Percentiles rank a stretch among this genome's conserved stretches.
Evolutionary conservation across 805 yeast genomes (phyloP).

Genomic region (Wickerhamomyces pijperi): DNA sequence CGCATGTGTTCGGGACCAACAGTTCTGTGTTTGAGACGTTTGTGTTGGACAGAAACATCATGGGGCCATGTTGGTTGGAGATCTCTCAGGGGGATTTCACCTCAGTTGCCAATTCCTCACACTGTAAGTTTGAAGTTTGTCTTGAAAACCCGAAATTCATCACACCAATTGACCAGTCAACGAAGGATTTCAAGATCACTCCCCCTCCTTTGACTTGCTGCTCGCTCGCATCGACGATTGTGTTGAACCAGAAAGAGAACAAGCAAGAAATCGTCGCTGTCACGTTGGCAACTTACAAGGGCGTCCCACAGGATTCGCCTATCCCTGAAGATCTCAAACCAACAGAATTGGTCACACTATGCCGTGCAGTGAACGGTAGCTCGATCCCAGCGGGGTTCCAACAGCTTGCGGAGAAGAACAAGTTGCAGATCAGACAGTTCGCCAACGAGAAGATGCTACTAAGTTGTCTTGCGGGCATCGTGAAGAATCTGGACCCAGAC

Average conservation of each 20-base stretch:
- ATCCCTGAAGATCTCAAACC: conserved; percentile 52
- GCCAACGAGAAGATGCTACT: conserved; percentile 68
- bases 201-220: conserved; percentile 65
- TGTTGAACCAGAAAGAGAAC: conserved; percentile 61
- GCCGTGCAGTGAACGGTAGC: conserved; percentile 68
- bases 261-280: conserved; percentile 84
- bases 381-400: conserved; percentile 71
- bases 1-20: conserved; percentile 69
- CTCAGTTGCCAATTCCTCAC: conserved; percentile 53
- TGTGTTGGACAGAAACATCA: conserved; percentile 68
- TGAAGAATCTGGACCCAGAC: conserved; percentile 79
- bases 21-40: conserved; percentile 75
- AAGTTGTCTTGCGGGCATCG: conserved; percentile 59
- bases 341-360: conserved; percentile 53
- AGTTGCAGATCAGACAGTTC: conserved; percentile 42
- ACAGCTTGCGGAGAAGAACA: conserved; percentile 44
- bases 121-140: conserved; percentile 69
- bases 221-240: conserved; percentile 70
- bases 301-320: conserved; percentile 68
- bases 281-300: conserved; percentile 59
- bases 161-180: conserved; percentile 33
- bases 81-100: conserved; percentile 52
- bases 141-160: conserved; percentile 38
- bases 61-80: conserved; percentile 98
- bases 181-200: conserved; percentile 24